phyloP scores from a whole-genome alignment of 2,329 filamentous ascomycete species.

The Macrophomina tecta region DNA sequence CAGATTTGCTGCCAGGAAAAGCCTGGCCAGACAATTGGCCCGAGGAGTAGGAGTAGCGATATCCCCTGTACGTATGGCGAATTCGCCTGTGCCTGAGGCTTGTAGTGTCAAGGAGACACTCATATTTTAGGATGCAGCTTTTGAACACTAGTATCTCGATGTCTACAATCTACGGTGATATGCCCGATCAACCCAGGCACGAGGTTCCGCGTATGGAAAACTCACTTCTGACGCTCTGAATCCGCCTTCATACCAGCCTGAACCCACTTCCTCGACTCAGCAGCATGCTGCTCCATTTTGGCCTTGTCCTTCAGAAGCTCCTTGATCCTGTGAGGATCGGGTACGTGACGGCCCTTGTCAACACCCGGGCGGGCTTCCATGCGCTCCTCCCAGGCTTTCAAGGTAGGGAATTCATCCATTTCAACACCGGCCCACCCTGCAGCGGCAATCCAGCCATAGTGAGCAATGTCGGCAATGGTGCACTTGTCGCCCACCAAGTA shows the following conservation, averaged over 20 bases:
- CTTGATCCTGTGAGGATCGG: constrained; percentile 65
- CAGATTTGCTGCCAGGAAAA: no score
- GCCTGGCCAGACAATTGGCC: no score
- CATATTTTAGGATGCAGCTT: background rate
- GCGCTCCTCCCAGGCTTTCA: constrained; percentile 78
- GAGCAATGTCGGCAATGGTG: constrained; percentile 74
- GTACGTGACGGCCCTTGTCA: constrained; percentile 77
- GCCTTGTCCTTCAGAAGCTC: constrained; percentile 64
- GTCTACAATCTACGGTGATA: background rate
- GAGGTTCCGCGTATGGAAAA: background rate
- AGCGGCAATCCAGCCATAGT: constrained; percentile 77
- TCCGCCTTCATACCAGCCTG: constrained; percentile 73
- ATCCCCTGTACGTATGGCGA: no score
- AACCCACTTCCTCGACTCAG: constrained; percentile 66
- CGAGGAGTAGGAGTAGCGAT: no score
- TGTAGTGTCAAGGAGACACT: background rate
- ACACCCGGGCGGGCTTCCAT: constrained; percentile 73
- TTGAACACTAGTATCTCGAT: background rate
- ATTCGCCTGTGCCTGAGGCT: no score
- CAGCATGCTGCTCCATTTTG: constrained; percentile 64
- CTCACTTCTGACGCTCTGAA: constrained; percentile 53
- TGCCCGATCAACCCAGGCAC: background rate
- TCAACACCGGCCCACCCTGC: constrained; percentile 68
- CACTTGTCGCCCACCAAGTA: constrained; percentile 67
- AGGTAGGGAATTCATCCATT: constrained; percentile 74